Percentiles rank a stretch among this genome's conserved stretches.
phyloP scores from a whole-genome alignment of 2,329 filamentous ascomycete genomes.

The Venturia nashicola region DNA sequence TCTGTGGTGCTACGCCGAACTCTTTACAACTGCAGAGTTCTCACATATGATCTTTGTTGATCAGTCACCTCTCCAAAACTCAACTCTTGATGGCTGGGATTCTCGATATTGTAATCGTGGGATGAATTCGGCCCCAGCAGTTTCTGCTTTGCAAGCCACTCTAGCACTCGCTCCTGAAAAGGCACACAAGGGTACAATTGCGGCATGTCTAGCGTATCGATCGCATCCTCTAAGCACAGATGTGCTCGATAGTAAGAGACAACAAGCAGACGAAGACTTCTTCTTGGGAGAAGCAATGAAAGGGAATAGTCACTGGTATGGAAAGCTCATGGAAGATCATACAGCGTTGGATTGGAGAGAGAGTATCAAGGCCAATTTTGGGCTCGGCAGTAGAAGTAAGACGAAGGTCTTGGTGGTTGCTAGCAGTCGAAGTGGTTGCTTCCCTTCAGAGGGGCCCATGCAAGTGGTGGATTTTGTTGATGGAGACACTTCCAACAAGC shows the following conservation, averaged over 20 bases:
- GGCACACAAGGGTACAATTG: slow-evolving; percentile 16
- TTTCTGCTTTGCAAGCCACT: slow-evolving; percentile 13
- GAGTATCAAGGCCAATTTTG: slow-evolving; percentile 12
- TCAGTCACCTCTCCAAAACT: slow-evolving; percentile 18
- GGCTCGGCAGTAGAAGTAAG: slow-evolving; percentile 11
- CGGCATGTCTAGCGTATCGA: slow-evolving; percentile 17
- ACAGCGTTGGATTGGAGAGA: slow-evolving; percentile 19
- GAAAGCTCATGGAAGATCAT: slow-evolving; percentile 20
- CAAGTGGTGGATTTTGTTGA: slow-evolving; percentile 17
- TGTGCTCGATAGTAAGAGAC: slow-evolving; percentile 11
- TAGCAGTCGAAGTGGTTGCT: slow-evolving; percentile 19
- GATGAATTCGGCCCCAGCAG: slow-evolving; percentile 14
- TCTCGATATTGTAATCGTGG: slow-evolving; percentile 15
- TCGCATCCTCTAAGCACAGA: slow-evolving; percentile 13
- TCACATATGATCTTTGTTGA: slow-evolving; percentile 19
- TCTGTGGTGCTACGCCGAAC: slow-evolving; percentile 18
- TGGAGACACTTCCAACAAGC: not conserved
- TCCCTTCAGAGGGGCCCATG: slow-evolving; percentile 17
- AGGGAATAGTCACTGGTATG: slow-evolving; percentile 19
- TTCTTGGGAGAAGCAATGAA: slow-evolving; percentile 17
- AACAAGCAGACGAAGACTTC: slow-evolving; percentile 16
- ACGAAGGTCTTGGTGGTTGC: slow-evolving; percentile 16
- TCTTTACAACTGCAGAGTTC: slow-evolving; percentile 16
- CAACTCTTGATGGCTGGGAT: slow-evolving; percentile 13
- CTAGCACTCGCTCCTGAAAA: slow-evolving; percentile 12